Evolutionary conservation across 1,284 basidiomycete genomes (phyloP).

Genomic region (Boletus semigastroideus): DNA sequence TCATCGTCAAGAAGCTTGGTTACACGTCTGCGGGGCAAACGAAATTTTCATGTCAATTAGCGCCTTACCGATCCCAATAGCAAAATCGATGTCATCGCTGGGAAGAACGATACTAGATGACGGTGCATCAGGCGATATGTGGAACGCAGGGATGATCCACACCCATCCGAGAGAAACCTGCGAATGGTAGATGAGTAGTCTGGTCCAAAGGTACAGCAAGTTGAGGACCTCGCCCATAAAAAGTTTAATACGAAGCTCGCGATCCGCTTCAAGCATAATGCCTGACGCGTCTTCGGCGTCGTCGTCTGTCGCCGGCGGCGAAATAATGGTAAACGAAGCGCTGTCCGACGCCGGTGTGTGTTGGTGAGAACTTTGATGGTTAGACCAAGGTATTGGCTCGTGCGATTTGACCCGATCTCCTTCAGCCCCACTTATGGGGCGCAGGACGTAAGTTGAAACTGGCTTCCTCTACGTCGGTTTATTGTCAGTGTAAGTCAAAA

Average conservation of each 20-base stretch:
- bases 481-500: constrained; percentile 4
- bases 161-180: constrained; percentile 79
- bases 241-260: constrained; percentile 77
- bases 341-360: background rate
- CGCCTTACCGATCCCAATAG: constrained; percentile 65
- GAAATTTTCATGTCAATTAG: constrained; percentile 65
- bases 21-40: constrained; percentile 40
- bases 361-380: constrained; percentile 13
- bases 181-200: constrained; percentile 5
- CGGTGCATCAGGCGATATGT: constrained; percentile 45
- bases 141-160: constrained; percentile 83
- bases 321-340: constrained; percentile 4
- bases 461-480: constrained; percentile 37
- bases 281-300: constrained; percentile 31
- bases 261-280: constrained; percentile 62
- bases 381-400: constrained; percentile 32
- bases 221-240: constrained; percentile 66
- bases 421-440: constrained; percentile 32
- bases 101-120: constrained; percentile 39
- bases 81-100: constrained; percentile 71
- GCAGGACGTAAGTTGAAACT: constrained; percentile 43
- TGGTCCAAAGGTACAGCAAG: background rate
- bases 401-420: constrained; percentile 45
- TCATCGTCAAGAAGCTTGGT: background rate
- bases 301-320: background rate